A percentile compares a stretch with the other conserved stretches of the same genome.
Evolutionary conservation across 345 rosid species (phyloP).

Genomic region (Orychophragmus violaceus): DNA sequence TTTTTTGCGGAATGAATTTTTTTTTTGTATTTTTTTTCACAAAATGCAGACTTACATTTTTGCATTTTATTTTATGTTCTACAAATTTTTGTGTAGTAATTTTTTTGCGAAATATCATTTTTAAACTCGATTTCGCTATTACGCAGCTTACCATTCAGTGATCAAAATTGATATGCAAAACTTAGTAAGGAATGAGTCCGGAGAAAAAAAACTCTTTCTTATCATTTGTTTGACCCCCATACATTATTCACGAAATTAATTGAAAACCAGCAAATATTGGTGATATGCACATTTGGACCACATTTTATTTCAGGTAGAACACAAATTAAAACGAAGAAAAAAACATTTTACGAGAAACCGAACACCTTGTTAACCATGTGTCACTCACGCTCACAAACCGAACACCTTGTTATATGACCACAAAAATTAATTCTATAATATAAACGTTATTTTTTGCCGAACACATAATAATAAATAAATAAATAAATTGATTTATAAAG

Average conservation of each 20-base stretch:
- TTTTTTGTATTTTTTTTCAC: no score
- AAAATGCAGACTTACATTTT: no score
- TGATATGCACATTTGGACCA: neutral
- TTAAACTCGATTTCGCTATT: no score
- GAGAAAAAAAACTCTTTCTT: neutral
- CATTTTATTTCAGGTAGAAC: neutral
- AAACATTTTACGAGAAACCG: neutral
- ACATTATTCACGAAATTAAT: neutral
- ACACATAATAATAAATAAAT: neutral
- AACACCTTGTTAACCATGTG: conserved; percentile 5
- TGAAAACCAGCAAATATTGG: neutral
- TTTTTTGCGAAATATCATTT: no score
- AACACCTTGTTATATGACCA: conserved; percentile 3
- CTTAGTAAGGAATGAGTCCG: no score
- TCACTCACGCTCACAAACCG: neutral
- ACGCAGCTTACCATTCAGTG: no score
- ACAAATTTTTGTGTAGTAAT: no score
- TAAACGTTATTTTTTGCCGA: neutral
- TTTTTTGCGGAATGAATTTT: no score
- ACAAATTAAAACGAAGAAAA: neutral
- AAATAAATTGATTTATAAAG: conserved; percentile 5
- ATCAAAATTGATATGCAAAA: no score
- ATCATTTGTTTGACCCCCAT: neutral
- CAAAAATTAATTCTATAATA: neutral
- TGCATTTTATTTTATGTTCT: no score